Conservation (phyloP, 306 rosid species). For the Ormosia semicastrata region DNA sequence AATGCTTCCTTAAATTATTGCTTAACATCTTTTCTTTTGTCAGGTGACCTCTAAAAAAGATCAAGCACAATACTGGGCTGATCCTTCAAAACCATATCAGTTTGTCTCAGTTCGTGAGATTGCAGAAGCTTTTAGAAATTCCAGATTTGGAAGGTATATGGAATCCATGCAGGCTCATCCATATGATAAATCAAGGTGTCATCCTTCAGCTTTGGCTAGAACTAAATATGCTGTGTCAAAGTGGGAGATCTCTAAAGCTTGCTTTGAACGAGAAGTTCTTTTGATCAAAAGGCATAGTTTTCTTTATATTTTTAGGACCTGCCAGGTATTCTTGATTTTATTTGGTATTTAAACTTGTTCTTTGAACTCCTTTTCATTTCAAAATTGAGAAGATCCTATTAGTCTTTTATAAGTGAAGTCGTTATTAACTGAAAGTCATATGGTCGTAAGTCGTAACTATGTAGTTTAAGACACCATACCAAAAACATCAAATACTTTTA, state of each 20-base stretch:
- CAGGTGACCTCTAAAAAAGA: slow-evolving; percentile 91
- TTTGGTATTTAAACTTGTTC: neutral
- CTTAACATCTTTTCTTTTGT: slow-evolving; percentile 12
- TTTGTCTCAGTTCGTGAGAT: slow-evolving; percentile 64
- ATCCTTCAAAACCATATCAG: slow-evolving; percentile 62
- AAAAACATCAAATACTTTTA: neutral
- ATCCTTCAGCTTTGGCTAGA: slow-evolving; percentile 64
- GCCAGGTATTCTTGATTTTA: slow-evolving; percentile 55
- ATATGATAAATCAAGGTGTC: slow-evolving; percentile 54
- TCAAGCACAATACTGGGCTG: slow-evolving; percentile 90
- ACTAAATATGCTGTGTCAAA: slow-evolving; percentile 56
- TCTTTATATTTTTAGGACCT: slow-evolving; percentile 78
- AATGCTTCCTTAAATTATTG: neutral
- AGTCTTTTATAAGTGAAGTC: neutral
- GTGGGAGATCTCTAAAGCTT: slow-evolving; percentile 62
- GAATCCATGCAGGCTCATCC: slow-evolving; percentile 43
- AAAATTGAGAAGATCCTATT: neutral
- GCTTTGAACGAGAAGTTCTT: slow-evolving; percentile 63
- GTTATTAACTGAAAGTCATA: neutral
- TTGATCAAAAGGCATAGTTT: slow-evolving; percentile 68
- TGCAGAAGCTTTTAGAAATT: slow-evolving; percentile 64
- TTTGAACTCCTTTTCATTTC: neutral
- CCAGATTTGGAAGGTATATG: slow-evolving; percentile 57
- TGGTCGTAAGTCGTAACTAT: neutral
- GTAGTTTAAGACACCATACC: neutral